Conservation (phyloP, 208 protist genomes). For the Crithidia brevicula region DNA sequence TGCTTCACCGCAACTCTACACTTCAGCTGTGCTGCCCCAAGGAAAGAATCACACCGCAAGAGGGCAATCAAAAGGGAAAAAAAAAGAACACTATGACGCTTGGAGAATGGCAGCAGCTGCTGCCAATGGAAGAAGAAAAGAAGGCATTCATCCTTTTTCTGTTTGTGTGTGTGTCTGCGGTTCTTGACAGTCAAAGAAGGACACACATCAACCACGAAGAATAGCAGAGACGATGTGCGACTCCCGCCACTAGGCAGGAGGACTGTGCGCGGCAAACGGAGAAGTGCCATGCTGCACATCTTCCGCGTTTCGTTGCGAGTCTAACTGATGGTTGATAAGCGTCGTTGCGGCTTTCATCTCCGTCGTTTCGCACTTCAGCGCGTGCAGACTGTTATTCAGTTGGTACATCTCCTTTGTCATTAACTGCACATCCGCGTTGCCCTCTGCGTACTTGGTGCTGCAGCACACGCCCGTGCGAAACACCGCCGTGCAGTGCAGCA, state of each 20-base stretch:
- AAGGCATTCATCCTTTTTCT: neutral
- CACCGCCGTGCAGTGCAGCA: conserved; percentile 42
- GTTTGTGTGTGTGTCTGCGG: no score
- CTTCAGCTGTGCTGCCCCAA: no score
- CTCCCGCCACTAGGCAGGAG: neutral
- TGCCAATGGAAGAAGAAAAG: neutral
- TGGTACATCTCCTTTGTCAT: conserved; percentile 66
- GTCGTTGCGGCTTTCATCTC: conserved; percentile 26
- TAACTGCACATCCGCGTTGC: conserved; percentile 22
- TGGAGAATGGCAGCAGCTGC: neutral
- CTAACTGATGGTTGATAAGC: conserved; percentile 20
- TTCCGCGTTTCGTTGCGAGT: conserved; percentile 14
- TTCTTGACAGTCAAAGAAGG: no score
- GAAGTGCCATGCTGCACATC: neutral
- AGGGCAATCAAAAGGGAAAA: conserved; percentile 21
- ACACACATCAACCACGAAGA: no score
- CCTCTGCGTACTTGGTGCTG: conserved; percentile 25
- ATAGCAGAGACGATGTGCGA: no score
- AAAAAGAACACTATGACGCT: conserved; percentile 1
- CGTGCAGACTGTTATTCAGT: conserved; percentile 45
- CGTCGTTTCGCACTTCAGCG: conserved; percentile 34
- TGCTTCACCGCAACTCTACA: neutral
- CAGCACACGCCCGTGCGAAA: conserved; percentile 38
- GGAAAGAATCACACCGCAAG: no score
- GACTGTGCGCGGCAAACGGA: neutral